These are phyloP conservation scores for Copromyces sp. DNA, from an alignment of 495 filamentous ascomycete species.

Conservation along the genomic window DNA sequence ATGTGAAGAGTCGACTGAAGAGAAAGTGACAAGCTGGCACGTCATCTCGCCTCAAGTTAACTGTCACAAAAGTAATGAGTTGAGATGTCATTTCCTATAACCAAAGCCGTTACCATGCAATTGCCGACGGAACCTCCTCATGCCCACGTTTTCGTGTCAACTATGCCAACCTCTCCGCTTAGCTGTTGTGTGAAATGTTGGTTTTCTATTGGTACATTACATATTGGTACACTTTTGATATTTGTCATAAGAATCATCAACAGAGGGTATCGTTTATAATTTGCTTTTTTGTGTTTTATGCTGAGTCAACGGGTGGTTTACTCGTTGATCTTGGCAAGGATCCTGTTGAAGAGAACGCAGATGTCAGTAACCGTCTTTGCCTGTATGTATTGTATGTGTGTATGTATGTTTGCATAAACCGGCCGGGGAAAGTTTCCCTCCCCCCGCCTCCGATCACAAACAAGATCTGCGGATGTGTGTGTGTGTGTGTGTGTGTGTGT, in stretches of 20 bases:
- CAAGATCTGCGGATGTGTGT: neutral
- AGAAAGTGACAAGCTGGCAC: neutral
- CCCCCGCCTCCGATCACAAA: neutral
- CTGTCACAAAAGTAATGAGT: neutral
- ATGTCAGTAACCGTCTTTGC: slow-evolving; percentile 15
- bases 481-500: neutral
- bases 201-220: slow-evolving; percentile 18
- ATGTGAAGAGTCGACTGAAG: neutral
- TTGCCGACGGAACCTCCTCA: neutral
- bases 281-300: neutral
- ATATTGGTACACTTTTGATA: slow-evolving; percentile 18
- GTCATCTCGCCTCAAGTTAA: neutral
- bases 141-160: neutral
- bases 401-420: neutral
- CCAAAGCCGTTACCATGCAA: neutral
- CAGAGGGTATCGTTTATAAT: slow-evolving; percentile 25
- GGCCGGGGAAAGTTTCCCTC: neutral
- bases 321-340: slow-evolving; percentile 86
- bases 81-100: neutral
- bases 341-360: slow-evolving; percentile 31
- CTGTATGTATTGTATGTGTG: neutral
- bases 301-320: slow-evolving; percentile 28
- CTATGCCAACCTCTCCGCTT: neutral
- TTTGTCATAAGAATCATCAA: slow-evolving; percentile 23
- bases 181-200: slow-evolving; percentile 3